These are phyloP conservation scores for Penicillium sp. DNA, from an alignment of 2,329 filamentous ascomycete species.

Conservation along the genomic window DNA sequence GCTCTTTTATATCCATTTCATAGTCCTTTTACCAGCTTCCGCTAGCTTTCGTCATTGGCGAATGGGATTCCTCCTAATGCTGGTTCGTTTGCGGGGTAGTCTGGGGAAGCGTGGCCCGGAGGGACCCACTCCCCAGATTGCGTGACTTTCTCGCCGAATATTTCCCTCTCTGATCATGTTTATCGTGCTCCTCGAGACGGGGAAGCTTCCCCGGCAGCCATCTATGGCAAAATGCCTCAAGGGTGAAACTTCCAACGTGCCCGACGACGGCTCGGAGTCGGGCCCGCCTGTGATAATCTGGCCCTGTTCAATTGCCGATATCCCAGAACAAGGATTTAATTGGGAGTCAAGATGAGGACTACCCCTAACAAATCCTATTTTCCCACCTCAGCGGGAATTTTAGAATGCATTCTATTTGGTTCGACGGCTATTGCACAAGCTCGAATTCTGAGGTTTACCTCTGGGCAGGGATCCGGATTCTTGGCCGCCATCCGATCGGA, in stretches of 20 bases:
- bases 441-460: background rate
- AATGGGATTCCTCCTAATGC: background rate
- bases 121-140: background rate
- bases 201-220: background rate
- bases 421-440: background rate
- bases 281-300: background rate
- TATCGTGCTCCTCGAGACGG: background rate
- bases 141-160: background rate
- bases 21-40: background rate
- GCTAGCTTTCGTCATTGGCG: background rate
- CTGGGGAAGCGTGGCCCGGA: background rate
- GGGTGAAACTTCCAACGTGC: background rate
- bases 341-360: background rate
- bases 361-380: background rate
- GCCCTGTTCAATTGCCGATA: background rate
- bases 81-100: conserved; percentile 1
- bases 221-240: background rate
- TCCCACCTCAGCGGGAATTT: background rate
- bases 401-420: background rate
- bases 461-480: background rate
- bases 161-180: background rate
- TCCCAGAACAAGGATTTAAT: background rate
- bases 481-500: background rate
- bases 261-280: background rate
- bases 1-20: background rate